A percentile compares a stretch with the other conserved stretches of the same genome.
Conservation (phyloP, 2,329 filamentous ascomycete genomes). For the Cercospora sp. region DNA sequence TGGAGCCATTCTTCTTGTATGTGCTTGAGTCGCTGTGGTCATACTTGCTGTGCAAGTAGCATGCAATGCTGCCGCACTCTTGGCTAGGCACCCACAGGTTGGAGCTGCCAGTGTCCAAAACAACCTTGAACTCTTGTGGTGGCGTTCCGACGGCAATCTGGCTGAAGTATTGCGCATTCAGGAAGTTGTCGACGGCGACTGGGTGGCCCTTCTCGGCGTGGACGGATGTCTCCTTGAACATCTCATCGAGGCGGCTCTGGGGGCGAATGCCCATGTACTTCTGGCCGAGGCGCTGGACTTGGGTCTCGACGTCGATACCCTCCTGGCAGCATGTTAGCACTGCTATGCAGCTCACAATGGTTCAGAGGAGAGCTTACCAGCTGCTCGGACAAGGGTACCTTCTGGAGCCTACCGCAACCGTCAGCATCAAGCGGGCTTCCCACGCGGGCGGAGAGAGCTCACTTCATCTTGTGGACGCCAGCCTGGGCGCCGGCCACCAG, state of each 20-base stretch:
- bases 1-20: slow-evolving; percentile 89
- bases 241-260: slow-evolving; percentile 66
- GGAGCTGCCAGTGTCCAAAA: slow-evolving; percentile 96
- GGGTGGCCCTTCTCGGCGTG: slow-evolving; percentile 69
- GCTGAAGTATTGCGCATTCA: slow-evolving; percentile 99
- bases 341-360: slow-evolving; percentile 5
- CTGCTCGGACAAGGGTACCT: slow-evolving; percentile 89
- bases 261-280: slow-evolving; percentile 91
- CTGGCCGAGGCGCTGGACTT: slow-evolving; percentile 81
- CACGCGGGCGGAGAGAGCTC: slow-evolving; percentile 2
- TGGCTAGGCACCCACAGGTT: slow-evolving; percentile 97
- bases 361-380: slow-evolving; percentile 62
- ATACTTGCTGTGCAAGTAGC: slow-evolving; percentile 96
- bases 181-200: slow-evolving; percentile 92
- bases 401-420: slow-evolving; percentile 60
- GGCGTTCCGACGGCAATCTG: slow-evolving; percentile 92
- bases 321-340: slow-evolving; percentile 53
- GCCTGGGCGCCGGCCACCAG: slow-evolving; percentile 71
- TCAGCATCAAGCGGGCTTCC: slow-evolving; percentile 17
- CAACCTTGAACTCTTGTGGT: slow-evolving; percentile 94
- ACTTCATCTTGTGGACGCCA: slow-evolving; percentile 76
- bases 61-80: slow-evolving; percentile 91
- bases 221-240: slow-evolving; percentile 75
- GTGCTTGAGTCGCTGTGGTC: slow-evolving; percentile 85
- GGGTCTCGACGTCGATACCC: slow-evolving; percentile 74